Percentiles rank a stretch among this genome's conserved stretches.
Evolutionary conservation across 192 early-diverging fungal species (phyloP).

Genomic region (Mortierella alpina): DNA sequence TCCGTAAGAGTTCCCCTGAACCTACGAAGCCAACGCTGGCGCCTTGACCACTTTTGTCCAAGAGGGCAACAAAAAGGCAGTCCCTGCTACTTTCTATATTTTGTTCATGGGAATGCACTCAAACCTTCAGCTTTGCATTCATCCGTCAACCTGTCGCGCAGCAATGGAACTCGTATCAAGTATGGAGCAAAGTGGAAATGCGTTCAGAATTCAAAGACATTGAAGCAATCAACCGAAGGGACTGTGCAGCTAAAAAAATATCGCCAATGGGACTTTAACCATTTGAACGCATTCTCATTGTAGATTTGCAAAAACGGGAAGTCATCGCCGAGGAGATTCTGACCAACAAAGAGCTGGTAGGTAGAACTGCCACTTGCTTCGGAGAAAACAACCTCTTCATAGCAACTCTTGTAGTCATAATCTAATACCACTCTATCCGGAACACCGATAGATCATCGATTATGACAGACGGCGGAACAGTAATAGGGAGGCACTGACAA

Average conservation of each 20-base stretch:
- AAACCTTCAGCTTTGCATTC: too few relatives aligned
- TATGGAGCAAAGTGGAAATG: neutral
- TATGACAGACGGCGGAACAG: constrained; percentile 66
- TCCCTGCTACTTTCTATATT: too few relatives aligned
- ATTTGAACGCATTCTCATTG: neutral
- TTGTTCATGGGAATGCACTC: too few relatives aligned
- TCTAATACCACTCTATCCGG: neutral
- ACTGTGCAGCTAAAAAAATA: neutral
- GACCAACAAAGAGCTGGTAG: constrained; percentile 68
- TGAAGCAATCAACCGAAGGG: too few relatives aligned
- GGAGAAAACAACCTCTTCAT: neutral
- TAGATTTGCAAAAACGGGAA: constrained; percentile 62
- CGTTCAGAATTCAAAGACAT: neutral
- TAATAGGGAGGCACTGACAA: constrained; percentile 66
- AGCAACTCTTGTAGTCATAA: neutral
- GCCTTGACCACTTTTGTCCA: too few relatives aligned
- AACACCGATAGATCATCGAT: constrained; percentile 59
- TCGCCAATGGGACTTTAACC: neutral
- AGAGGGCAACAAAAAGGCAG: too few relatives aligned
- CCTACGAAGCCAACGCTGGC: too few relatives aligned
- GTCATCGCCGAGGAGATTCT: constrained; percentile 65
- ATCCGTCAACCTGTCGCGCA: too few relatives aligned
- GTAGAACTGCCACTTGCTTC: neutral
- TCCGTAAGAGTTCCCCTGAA: too few relatives aligned
- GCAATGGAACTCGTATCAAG: constrained; percentile 27